These are phyloP conservation scores for Aspergillus transmontanensis DNA, from an alignment of 2,329 filamentous ascomycete species.

Conservation along the genomic window DNA sequence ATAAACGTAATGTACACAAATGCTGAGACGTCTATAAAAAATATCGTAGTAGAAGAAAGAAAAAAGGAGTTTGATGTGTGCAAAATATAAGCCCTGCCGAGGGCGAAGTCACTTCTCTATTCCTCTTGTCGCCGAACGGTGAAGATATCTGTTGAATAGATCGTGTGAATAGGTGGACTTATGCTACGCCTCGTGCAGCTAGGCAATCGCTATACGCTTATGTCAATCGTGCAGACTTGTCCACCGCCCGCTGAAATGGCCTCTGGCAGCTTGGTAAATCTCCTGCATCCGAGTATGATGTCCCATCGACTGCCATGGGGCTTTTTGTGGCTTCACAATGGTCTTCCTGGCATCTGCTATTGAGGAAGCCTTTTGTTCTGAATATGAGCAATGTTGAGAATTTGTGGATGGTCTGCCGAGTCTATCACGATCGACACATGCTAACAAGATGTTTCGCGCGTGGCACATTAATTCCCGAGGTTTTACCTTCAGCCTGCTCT, in stretches of 20 bases:
- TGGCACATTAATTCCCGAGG: constrained; percentile 7
- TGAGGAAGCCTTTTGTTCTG: background rate
- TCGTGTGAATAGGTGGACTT: background rate
- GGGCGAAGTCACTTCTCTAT: background rate
- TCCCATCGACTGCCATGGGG: background rate
- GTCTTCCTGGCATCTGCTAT: background rate
- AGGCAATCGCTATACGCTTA: background rate
- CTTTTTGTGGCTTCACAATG: background rate
- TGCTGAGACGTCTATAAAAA: background rate
- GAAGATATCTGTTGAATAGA: background rate
- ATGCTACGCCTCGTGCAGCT: background rate
- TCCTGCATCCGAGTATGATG: background rate
- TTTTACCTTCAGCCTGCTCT: background rate
- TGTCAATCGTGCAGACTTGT: background rate
- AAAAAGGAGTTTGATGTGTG: background rate
- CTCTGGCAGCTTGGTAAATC: background rate
- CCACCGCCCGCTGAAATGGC: background rate
- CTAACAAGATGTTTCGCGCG: constrained; percentile 2
- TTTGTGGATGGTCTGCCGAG: too few species aligned
- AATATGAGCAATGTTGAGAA: background rate
- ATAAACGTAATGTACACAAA: background rate
- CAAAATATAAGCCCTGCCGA: background rate
- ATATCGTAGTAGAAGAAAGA: background rate
- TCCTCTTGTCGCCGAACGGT: background rate
- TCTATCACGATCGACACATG: background rate